Base-by-base conservation (phyloP, 495 filamentous ascomycete genomes). In the Trichocladium uniseriatum region DNA sequence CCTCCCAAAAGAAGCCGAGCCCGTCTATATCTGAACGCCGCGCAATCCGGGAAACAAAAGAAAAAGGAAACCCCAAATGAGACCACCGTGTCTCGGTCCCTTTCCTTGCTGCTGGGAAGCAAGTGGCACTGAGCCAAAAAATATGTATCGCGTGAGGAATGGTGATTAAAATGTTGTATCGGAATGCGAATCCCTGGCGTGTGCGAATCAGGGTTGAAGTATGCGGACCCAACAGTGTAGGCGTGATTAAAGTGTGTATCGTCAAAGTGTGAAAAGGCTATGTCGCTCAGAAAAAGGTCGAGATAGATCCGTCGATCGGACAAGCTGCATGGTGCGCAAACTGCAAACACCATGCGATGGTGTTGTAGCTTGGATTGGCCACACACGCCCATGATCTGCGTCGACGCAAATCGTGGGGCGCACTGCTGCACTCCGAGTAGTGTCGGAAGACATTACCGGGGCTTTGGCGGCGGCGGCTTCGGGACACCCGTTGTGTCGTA, bases 401-500 rank as follows among this genome's bases (percentile, higher is more conserved):
- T 45, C 16, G 43, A 39, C 38, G 35, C 42, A 43, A 45, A 46
- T 43, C 52, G 49, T 50, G 57, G 47, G 56, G 60, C 56, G 54
- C 45, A 43, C 11, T 22, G 38, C 32, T 45, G 37, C 40, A 24
- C 28, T 48, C 49, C 34, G 20, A 20, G 15, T 10, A 1, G 15
- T 5, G 35, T 22, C n/a, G 15, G 46, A 36, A 21, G n/a, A 41
- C 39, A 19, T 71, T 71, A 72, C 60, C 61, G 64, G 42, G 75
- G 75, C 72, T 75, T 77, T 31, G 75, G 75, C 51, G 68, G 70
- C 24, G 73, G 74, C 37, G 75, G 75, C 63, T 78, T 78, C 27
- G 70, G 72, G 9, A 77, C 69, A 36, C 73, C 74, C 24, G 75
- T 78, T 47, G 74, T 76, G 59, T 78, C 75, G 52, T 78, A 78